Evolutionary conservation across 331 rosid genomes (phyloP), one percentile per base, ranked within the genome.

Genomic region (Rosa hybrid): DNA sequence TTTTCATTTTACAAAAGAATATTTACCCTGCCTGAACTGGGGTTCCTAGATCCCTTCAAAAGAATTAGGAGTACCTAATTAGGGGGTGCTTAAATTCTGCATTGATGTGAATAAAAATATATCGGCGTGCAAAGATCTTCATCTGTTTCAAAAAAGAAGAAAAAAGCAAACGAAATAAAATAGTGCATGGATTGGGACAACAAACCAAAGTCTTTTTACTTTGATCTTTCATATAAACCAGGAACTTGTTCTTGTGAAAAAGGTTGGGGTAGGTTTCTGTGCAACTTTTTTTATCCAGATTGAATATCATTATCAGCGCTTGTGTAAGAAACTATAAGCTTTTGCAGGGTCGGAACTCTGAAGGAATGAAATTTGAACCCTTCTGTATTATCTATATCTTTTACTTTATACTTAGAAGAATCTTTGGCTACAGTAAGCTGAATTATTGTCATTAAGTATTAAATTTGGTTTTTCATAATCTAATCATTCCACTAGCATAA

Each of bases 401-500:
- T 62, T 50, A 18, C 57, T 71, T 71, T 60, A 63, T 12, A 56
- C 65, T 1, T 5, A 16, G 46, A 86, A 81, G 90, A 89, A 86
- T 90, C 90, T 87, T 83, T 30, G 8, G 46, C 76, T 74, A 63
- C 53, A 64, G 81, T 76, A 72, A 81, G 83, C 79, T 65, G 78
- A 78, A 77, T 80, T 73, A 80, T 86, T 86, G 83, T 72, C 77
- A 79, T 72, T 7, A 13, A 30, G 10, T 80, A 44, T 62, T 18
- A 63, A 68, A 75, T 78, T 39, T 69, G 65, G 60, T 78, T 12
- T 8, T 56, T 38, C 34, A n/a, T 77, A 65, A 80, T 67, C 51
- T 71, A 85, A 78, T 74, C 63, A 80, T 64, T 78, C 86, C 87
- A 81, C 89, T 79, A 79, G 89, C 82, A 62, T 21, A 78, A 76